Evolutionary conservation across 805 yeast species (phyloP).

Genomic region (Vanderwaltozyma yarrowii): DNA sequence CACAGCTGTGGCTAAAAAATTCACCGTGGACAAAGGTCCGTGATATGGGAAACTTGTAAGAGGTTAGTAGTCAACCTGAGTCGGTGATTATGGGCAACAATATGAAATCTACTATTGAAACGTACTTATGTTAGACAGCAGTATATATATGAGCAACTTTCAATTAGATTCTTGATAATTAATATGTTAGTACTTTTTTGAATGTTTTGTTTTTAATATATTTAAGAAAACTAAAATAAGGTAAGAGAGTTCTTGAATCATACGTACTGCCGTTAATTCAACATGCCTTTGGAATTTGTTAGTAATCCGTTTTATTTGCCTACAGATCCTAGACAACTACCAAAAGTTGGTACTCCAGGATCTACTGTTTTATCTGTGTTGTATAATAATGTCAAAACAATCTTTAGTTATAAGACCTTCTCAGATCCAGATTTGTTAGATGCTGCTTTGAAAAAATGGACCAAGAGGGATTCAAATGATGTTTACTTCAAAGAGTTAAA

Average conservation of each 20-base stretch:
- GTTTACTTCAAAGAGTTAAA: slow-evolving; percentile 37
- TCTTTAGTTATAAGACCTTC: slow-evolving; percentile 62
- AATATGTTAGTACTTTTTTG: too few relatives aligned
- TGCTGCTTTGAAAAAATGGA: slow-evolving; percentile 52
- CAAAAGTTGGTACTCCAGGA: slow-evolving; percentile 43
- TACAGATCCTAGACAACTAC: slow-evolving; percentile 44
- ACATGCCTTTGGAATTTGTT: slow-evolving; percentile 7
- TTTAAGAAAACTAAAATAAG: too few relatives aligned
- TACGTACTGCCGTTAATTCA: background rate
- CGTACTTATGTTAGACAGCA: too few relatives aligned
- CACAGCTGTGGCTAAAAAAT: background rate
- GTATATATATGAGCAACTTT: too few relatives aligned
- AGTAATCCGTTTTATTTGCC: slow-evolving; percentile 52
- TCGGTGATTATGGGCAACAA: too few relatives aligned
- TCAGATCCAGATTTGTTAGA: slow-evolving; percentile 55
- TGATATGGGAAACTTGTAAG: too few relatives aligned
- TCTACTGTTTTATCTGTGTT: slow-evolving; percentile 41
- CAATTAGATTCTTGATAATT: too few relatives aligned
- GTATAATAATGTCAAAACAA: slow-evolving; percentile 39
- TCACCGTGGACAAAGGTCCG: too few relatives aligned
- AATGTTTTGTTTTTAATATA: too few relatives aligned
- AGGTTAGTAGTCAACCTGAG: too few relatives aligned
- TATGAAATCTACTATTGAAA: too few relatives aligned
- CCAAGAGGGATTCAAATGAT: slow-evolving; percentile 9
- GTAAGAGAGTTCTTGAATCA: too few relatives aligned